Base-by-base conservation (phyloP, 495 filamentous ascomycete genomes). In the Penicillium canariense region DNA sequence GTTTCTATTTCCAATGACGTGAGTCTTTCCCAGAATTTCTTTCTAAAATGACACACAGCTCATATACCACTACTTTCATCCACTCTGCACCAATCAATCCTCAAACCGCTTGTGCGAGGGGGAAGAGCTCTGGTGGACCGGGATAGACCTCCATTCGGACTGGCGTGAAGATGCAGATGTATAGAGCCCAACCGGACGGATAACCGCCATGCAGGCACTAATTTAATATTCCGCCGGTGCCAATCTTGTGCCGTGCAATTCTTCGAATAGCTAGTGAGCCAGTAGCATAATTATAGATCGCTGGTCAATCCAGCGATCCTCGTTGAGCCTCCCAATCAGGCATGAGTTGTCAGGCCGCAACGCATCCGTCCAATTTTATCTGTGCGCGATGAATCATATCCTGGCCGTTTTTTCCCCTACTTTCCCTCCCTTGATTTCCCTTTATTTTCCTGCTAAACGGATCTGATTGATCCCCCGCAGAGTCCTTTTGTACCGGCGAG, bases 311-410 rank as follows among this genome's bases (percentile, higher is more conserved):
- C 10, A 38, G 22, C 39, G 45, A 8, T 46, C 23, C 23, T 14
- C 50, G 42, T 51, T 43, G 50, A 52, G 45, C 44, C 55, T 57
- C 56, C 62, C 57, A 64, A 67, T 67, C 61, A 67, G 61, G 64
- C 64, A 67, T 54, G 35, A 60, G 48, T 36, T 55, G 61, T 67
- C 64, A 67, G 64, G 64, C 64, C 64, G 64, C 64, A 65, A 67
- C 61, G 61, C 64, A 65, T 52, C 50, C 38, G 57, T 48, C 39
- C 48, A 48, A 58, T 62, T 60, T 58, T 35, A 64, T 66, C 58
- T 64, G 61, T 67, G 61, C 58, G 61, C 54, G 56, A 67, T 67
- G 56, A 67, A 67, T 65, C 56, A 64, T 61, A 64, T 61, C 51
- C 46, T 30, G 31, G 43, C 45, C 34, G 32, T 42, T 38, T 50